These are phyloP conservation scores for Fusarium equiseti DNA, from an alignment of 2,329 filamentous ascomycete genomes.

Conservation along the genomic window DNA sequence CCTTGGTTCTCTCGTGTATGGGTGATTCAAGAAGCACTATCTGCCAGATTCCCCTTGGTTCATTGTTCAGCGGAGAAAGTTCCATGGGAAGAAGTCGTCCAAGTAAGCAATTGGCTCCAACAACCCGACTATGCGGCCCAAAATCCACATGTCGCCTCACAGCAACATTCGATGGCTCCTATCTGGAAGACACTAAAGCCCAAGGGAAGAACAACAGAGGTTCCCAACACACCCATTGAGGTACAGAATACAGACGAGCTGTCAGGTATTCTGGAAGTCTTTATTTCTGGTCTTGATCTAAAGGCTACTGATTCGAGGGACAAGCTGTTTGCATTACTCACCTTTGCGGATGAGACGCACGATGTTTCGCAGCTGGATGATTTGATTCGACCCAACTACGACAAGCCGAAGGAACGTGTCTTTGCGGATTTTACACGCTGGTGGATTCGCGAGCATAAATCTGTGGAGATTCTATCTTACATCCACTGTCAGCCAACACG, in stretches of 20 bases:
- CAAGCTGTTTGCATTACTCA: conserved; percentile 31
- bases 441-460: conserved; percentile 33
- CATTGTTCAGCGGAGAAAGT: conserved; percentile 11
- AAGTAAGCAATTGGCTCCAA: conserved; percentile 25
- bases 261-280: conserved; percentile 24
- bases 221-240: neutral
- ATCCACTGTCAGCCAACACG: conserved; percentile 30
- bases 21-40: conserved; percentile 37
- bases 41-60: neutral
- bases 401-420: conserved; percentile 21
- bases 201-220: neutral
- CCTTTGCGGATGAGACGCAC: conserved; percentile 34
- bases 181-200: conserved; percentile 32
- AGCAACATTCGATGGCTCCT: conserved; percentile 27
- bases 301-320: conserved; percentile 36
- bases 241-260: neutral
- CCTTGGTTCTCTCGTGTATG: conserved; percentile 35
- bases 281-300: conserved; percentile 31
- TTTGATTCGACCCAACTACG: conserved; percentile 32
- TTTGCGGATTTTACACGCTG: conserved; percentile 39
- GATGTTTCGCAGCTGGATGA: conserved; percentile 12
- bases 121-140: conserved; percentile 3
- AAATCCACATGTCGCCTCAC: conserved; percentile 18
- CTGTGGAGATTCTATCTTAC: conserved; percentile 17
- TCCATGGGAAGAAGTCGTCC: conserved; percentile 25